Conservation (phyloP, 2,329 filamentous ascomycete genomes). For the Trichoderma endophyticum region DNA sequence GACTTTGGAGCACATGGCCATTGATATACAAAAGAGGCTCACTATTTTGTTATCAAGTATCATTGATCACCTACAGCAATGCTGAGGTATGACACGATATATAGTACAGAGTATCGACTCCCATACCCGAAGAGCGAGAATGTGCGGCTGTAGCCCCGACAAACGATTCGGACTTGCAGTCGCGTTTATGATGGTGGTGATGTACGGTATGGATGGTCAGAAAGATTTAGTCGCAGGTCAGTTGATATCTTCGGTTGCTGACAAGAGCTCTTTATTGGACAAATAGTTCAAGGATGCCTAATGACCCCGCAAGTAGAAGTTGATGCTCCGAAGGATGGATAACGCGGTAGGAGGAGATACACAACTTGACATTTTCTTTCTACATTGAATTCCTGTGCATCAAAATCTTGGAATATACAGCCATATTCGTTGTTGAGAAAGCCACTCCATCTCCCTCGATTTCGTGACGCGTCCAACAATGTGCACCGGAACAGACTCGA, state of each 20-base stretch:
- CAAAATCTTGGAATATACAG: background rate
- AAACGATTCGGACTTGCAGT: background rate
- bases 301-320: background rate
- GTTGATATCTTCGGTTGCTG: background rate
- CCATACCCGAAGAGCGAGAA: background rate
- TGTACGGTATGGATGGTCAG: background rate
- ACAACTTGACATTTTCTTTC: background rate
- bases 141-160: too few relatives aligned
- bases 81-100: background rate
- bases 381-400: background rate
- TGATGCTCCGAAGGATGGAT: background rate
- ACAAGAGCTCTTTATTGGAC: background rate
- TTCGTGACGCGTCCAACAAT: background rate
- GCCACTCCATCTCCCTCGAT: background rate
- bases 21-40: background rate
- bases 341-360: accelerated
- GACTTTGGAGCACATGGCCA: background rate
- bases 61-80: background rate
- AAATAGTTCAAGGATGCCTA: background rate
- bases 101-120: background rate
- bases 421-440: background rate
- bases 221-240: background rate
- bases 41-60: background rate
- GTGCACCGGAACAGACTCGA: background rate
- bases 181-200: background rate